These are phyloP conservation scores for Akanthomyces dipterigenus DNA, from an alignment of 2,329 filamentous ascomycete genomes.

Conservation along the genomic window DNA sequence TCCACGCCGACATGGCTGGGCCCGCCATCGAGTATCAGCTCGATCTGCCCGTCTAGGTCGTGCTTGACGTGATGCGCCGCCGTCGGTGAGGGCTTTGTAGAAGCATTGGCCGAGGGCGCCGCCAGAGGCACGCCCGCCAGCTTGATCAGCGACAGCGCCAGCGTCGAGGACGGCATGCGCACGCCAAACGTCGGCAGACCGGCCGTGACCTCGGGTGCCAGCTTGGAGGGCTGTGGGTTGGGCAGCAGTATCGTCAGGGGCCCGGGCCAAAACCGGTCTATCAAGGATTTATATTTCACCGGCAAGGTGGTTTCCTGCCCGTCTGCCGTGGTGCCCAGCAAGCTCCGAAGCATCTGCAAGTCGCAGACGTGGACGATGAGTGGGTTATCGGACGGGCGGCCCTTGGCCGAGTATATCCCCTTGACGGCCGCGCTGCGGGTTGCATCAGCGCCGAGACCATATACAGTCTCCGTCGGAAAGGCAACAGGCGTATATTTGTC, in stretches of 20 bases:
- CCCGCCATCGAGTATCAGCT: conserved; percentile 84
- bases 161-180: conserved; percentile 76
- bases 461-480: conserved; percentile 97
- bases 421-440: conserved; percentile 75
- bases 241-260: conserved; percentile 86
- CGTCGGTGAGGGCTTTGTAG: conserved; percentile 87
- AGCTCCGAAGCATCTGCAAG: conserved; percentile 61
- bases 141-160: conserved; percentile 84
- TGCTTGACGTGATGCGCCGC: conserved; percentile 82
- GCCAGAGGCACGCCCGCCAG: conserved; percentile 73
- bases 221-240: conserved; percentile 58
- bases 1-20: conserved; percentile 85
- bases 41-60: conserved; percentile 75
- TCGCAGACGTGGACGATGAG: conserved; percentile 90
- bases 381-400: conserved; percentile 86
- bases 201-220: conserved; percentile 90
- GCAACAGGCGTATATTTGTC: conserved; percentile 71
- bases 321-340: conserved; percentile 40
- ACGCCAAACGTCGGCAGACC: conserved; percentile 79
- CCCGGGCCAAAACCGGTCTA: conserved; percentile 86
- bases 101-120: conserved; percentile 90
- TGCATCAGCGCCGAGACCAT: conserved; percentile 93
- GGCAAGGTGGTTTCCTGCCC: conserved; percentile 48
- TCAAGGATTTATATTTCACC: conserved; percentile 67
- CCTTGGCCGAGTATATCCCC: conserved; percentile 91